Evolutionary conservation across 495 filamentous ascomycete species (phyloP).

Genomic region (Thermochaetoides thermophila): DNA sequence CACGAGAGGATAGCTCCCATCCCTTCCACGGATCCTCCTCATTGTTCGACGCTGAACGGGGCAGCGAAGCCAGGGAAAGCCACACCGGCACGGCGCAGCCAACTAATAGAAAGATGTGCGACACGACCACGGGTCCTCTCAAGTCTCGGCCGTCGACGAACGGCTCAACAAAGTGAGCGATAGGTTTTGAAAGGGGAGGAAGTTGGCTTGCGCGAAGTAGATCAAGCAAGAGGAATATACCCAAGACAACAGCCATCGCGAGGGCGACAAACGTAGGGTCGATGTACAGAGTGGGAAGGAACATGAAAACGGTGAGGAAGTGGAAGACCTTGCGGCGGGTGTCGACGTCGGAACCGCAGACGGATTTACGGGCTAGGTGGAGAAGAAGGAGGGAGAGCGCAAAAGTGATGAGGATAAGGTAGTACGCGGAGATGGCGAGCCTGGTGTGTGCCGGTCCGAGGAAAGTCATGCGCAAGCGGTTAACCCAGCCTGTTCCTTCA

Average conservation of each 20-base stretch:
- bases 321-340: conserved; percentile 98
- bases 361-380: too few species aligned
- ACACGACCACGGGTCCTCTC: conserved; percentile 84
- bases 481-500: conserved; percentile 36
- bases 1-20: conserved; percentile 56
- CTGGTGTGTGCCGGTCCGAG: conserved; percentile 70
- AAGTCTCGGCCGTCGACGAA: conserved; percentile 93
- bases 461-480: conserved; percentile 38
- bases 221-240: conserved; percentile 76
- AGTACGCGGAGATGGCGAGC: conserved; percentile 64
- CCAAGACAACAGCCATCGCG: conserved; percentile 57
- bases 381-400: conserved; percentile 53
- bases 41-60: conserved; percentile 29
- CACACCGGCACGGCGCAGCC: conserved; percentile 94
- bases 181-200: conserved; percentile 66
- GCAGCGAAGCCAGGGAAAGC: conserved; percentile 59
- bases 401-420: conserved; percentile 47
- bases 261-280: conserved; percentile 75
- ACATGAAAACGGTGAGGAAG: conserved; percentile 93
- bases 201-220: conserved; percentile 80
- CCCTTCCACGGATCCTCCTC: conserved; percentile 35
- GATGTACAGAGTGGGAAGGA: conserved; percentile 69
- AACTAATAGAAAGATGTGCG: conserved; percentile 88
- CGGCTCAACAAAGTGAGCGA: conserved; percentile 75
- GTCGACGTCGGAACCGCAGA: conserved; percentile 69